Evolutionary conservation across 2,329 filamentous ascomycete species (phyloP), one percentile per base, ranked within the genome.

Genomic region (Cladophialophora exuberans): DNA sequence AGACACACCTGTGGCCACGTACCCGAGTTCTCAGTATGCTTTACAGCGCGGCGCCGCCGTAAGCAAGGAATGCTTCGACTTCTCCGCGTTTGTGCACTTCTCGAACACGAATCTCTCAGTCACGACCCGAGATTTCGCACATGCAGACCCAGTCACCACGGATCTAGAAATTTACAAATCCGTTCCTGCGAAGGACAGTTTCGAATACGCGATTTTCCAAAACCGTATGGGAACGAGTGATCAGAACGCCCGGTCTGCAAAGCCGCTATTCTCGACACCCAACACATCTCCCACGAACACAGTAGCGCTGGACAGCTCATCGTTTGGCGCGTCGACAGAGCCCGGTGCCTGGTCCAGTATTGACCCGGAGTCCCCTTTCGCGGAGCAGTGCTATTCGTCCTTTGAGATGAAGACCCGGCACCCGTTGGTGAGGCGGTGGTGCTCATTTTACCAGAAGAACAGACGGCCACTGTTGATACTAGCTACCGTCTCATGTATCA

Each of bases 401-500:
- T n/a, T n/a, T n/a, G n/a, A n/a, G n/a, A n/a, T n/a, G n/a, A n/a
- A n/a, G n/a, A n/a, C n/a, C n/a, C n/a, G n/a, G n/a, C n/a, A n/a
- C n/a, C n/a, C n/a, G n/a, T n/a, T n/a, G n/a, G n/a, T 15, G 6
- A 45, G 33, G 39, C 39, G 23, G n/a, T 43, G 25, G 39, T 44
- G 18, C 10, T 15, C n/a, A 7, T 38, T 39, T 25, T 23, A 49
- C 15, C 4, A 18, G n/a, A 36, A 45, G 4, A n/a, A 57, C 35
- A 44, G 53, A 30, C 50, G 56, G n/a, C n/a, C 38, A 4, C 22
- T 62, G 9, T 55, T 41, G 43, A 56, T 62, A 48, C 11, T 52
- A 5, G 52, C 25, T 23, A 55, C 51, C 20, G 17, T 57, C 2
- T 7, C 47, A 11, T 31, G 57, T 13, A 42, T 60, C 6, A 18